These are phyloP conservation scores for Fragaria ananassa DNA, from an alignment of 306 rosid genomes.

Conservation along the genomic window DNA sequence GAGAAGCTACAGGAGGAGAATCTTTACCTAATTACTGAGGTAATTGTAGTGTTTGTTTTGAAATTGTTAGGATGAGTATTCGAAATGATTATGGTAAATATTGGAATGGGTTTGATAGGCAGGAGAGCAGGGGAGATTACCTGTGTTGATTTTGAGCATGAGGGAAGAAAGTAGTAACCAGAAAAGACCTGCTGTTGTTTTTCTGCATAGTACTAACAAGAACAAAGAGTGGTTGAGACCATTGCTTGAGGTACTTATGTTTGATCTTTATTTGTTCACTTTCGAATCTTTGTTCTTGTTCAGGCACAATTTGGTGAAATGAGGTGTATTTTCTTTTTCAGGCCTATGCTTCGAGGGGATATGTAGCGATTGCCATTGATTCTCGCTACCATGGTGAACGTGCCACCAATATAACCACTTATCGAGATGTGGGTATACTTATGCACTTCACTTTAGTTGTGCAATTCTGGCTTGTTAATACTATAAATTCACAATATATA, in stretches of 20 bases:
- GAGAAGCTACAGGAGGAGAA: slow-evolving; percentile 70
- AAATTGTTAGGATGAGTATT: neutral
- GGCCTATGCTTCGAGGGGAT: slow-evolving; percentile 95
- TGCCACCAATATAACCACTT: slow-evolving; percentile 55
- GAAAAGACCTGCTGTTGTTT: slow-evolving; percentile 71
- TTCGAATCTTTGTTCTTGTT: slow-evolving; percentile 2
- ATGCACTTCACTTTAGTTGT: slow-evolving; percentile 8
- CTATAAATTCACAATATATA: neutral
- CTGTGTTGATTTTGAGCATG: slow-evolving; percentile 71
- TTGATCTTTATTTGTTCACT: neutral
- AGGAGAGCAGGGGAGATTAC: slow-evolving; percentile 89
- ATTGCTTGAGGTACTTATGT: slow-evolving; percentile 61
- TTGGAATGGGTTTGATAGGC: slow-evolving; percentile 34
- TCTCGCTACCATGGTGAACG: slow-evolving; percentile 98
- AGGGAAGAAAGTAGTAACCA: slow-evolving; percentile 49
- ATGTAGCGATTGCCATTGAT: slow-evolving; percentile 69
- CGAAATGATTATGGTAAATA: neutral
- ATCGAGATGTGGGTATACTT: slow-evolving; percentile 49
- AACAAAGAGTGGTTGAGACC: slow-evolving; percentile 74
- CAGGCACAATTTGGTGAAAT: neutral
- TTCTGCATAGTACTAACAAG: slow-evolving; percentile 65
- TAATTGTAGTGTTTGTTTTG: slow-evolving; percentile 11
- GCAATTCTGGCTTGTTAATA: neutral
- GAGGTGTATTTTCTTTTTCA: slow-evolving; percentile 27
- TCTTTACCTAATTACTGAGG: slow-evolving; percentile 69